Conservation (phyloP, 345 rosid species). For the Eucalyptus leucophloia region DNA sequence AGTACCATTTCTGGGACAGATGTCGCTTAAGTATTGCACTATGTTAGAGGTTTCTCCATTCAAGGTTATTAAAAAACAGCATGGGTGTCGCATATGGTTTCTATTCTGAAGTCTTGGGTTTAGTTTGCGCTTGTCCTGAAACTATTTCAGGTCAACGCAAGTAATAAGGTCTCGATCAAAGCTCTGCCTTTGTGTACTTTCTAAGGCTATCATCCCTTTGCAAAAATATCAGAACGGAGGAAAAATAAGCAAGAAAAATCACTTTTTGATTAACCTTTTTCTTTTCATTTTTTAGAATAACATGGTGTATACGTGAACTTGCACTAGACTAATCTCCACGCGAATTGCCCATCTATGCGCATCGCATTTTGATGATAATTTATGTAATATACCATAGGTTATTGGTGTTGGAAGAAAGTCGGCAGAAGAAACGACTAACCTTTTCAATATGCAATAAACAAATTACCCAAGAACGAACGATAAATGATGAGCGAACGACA, state of each 20-base stretch:
- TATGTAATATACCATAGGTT: not conserved
- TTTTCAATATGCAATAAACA: no score
- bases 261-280: not conserved
- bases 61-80: not conserved
- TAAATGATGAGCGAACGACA: no score
- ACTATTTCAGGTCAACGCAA: not conserved
- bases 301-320: not conserved
- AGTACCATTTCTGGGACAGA: not conserved
- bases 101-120: not conserved
- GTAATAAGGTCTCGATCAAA: not conserved
- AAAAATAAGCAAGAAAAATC: not conserved
- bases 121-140: not conserved
- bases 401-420: not conserved
- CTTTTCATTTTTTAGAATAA: not conserved
- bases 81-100: not conserved
- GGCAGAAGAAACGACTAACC: fast-evolving
- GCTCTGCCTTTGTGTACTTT: not conserved
- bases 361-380: not conserved
- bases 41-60: not conserved
- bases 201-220: not conserved
- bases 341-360: not conserved
- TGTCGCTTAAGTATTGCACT: not conserved
- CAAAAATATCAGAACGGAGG: not conserved
- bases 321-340: not conserved
- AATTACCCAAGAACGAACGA: no score